Percentiles rank a stretch among this genome's conserved stretches.
phyloP scores from a whole-genome alignment of 2,329 filamentous ascomycete species.

The Cylindrodendrum hubeiense region DNA sequence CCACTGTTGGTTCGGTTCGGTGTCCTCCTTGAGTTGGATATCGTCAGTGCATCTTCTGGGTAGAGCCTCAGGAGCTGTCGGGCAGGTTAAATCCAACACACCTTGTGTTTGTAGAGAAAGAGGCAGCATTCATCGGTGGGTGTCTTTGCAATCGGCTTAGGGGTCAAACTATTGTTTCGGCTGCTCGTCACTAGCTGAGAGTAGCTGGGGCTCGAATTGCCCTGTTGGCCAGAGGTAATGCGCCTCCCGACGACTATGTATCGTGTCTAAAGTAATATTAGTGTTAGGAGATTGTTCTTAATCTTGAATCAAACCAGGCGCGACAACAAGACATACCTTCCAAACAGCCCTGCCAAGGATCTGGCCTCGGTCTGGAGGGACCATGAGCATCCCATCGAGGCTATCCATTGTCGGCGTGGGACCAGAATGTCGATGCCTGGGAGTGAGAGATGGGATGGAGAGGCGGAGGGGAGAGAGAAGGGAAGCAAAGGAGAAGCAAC shows the following conservation, averaged over 20 bases:
- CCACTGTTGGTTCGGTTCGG: slow-evolving; percentile 67
- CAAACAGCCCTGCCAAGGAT: slow-evolving; percentile 64
- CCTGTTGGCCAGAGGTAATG: slow-evolving; percentile 49
- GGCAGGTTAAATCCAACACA: slow-evolving; percentile 42
- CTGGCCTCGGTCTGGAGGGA: slow-evolving; percentile 64
- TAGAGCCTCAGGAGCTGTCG: neutral
- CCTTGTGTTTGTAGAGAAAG: slow-evolving; percentile 69
- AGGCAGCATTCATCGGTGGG: slow-evolving; percentile 61
- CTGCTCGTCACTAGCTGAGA: slow-evolving; percentile 56
- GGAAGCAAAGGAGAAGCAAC: slow-evolving; percentile 7
- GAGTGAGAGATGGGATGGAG: neutral
- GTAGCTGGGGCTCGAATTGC: slow-evolving; percentile 51
- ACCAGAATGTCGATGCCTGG: neutral
- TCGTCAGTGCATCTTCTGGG: slow-evolving; percentile 17
- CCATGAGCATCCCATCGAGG: slow-evolving; percentile 61
- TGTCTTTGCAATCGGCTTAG: slow-evolving; percentile 51
- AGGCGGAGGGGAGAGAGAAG: slow-evolving; percentile 6
- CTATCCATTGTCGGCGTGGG: slow-evolving; percentile 49
- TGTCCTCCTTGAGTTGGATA: slow-evolving; percentile 56
- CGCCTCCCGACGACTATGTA: slow-evolving; percentile 68
- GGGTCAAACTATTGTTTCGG: slow-evolving; percentile 53
- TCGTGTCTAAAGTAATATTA: slow-evolving; percentile 61
- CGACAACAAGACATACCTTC: slow-evolving; percentile 57
- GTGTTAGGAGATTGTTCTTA: slow-evolving; percentile 19
- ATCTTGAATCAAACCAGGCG: slow-evolving; percentile 5